Conservation (phyloP, 345 rosid genomes). For the Citrus maxima region DNA sequence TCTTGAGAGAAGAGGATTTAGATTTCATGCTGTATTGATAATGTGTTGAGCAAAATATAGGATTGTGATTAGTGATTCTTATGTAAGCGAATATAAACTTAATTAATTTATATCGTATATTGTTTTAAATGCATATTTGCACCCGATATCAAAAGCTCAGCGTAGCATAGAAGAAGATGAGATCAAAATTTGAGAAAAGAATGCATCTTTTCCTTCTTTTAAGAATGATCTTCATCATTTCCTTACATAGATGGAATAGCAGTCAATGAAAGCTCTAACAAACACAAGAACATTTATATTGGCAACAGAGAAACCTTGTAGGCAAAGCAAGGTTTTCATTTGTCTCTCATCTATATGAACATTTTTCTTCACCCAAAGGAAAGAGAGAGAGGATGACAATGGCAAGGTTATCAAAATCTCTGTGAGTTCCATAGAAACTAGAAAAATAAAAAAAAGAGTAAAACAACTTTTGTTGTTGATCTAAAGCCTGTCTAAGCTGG, state of each 20-base stretch:
- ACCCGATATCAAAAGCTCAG: no score
- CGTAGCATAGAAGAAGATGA: neutral
- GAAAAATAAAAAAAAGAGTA: neutral
- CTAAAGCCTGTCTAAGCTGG: neutral
- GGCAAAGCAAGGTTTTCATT: neutral
- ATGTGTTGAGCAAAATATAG: neutral
- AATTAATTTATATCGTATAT: no score
- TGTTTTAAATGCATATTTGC: neutral
- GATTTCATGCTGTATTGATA: neutral
- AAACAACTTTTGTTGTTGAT: constrained; percentile 8
- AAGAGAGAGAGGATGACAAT: neutral
- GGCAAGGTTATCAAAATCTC: neutral
- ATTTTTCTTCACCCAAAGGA: neutral
- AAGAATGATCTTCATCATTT: no score
- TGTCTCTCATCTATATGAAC: neutral
- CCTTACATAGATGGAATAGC: no score
- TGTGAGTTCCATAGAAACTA: neutral
- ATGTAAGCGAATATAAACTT: no score
- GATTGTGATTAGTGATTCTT: neutral
- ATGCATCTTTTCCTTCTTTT: no score
- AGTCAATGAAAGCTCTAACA: no score
- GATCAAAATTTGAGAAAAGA: no score
- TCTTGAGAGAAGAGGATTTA: neutral
- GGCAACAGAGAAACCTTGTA: neutral
- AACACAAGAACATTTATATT: neutral